Conservation (phyloP, 2,329 filamentous ascomycete species). For the Trichoderma simmonsii region DNA sequence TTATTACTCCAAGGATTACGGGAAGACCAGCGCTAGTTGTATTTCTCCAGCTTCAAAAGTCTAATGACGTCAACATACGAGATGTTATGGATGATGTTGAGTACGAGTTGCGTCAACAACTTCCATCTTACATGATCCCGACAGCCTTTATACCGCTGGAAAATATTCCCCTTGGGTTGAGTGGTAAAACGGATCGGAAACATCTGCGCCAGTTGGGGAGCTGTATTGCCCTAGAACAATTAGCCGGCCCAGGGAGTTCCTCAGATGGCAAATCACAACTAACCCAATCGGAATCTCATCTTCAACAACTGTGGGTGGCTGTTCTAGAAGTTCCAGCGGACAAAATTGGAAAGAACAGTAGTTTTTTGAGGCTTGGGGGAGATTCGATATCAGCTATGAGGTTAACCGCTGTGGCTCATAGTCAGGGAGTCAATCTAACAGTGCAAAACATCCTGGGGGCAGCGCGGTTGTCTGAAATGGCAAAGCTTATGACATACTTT, state of each 20-base stretch:
- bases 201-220: neutral
- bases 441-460: neutral
- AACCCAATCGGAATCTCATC: neutral
- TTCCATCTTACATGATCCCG: conserved; percentile 7
- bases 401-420: neutral
- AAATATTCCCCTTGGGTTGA: neutral
- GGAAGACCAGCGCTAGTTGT: neutral
- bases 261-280: neutral
- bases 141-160: neutral
- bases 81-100: neutral
- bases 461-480: neutral
- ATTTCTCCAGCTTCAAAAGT: neutral
- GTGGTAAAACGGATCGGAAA: conserved; percentile 8
- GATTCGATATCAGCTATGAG: conserved; percentile 11
- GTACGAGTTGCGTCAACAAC: neutral
- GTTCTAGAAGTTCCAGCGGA: neutral
- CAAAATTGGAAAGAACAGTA: neutral
- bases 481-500: neutral
- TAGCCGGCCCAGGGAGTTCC: neutral
- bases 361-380: conserved; percentile 6
- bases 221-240: neutral
- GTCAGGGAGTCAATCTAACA: neutral
- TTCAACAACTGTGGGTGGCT: neutral
- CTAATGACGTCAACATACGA: neutral
- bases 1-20: neutral